A percentile compares a stretch with the other conserved stretches of the same genome.
Conservation (phyloP, 148 eudicot species). For the Agrostemma githago region DNA sequence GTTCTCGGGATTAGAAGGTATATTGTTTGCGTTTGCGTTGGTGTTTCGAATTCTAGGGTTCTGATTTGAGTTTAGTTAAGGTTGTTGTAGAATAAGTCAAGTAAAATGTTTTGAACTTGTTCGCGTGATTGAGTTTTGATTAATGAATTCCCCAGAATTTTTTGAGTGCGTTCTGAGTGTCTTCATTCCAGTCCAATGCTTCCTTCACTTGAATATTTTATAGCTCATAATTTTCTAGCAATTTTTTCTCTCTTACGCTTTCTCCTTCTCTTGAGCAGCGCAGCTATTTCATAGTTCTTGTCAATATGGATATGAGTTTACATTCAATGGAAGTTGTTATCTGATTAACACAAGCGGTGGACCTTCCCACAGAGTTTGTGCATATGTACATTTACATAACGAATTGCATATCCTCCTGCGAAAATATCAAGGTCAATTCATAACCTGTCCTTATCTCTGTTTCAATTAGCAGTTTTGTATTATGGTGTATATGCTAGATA, state of each 20-base stretch:
- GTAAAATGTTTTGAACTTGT: no score
- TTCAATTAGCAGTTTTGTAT: not conserved
- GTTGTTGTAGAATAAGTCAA: no score
- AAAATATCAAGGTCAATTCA: slow-evolving; percentile 69
- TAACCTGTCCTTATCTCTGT: slow-evolving; percentile 2
- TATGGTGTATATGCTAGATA: not conserved
- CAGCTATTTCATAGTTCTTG: slow-evolving; percentile 88
- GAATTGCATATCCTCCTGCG: slow-evolving; percentile 92
- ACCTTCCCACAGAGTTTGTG: slow-evolving; percentile 88
- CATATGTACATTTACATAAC: slow-evolving; percentile 68
- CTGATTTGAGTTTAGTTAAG: no score
- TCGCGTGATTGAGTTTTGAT: no score
- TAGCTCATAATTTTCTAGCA: not conserved
- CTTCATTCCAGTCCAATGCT: not conserved
- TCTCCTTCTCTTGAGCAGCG: slow-evolving; percentile 10
- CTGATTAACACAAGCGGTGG: slow-evolving; percentile 85
- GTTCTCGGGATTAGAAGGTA: no score
- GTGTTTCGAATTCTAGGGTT: no score
- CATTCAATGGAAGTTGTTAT: slow-evolving; percentile 99
- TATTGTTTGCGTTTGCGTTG: no score
- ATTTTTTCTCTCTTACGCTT: not conserved
- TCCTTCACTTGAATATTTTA: not conserved
- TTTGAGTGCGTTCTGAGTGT: slow-evolving; percentile 45
- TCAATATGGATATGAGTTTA: slow-evolving; percentile 97
- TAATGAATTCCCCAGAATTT: slow-evolving; percentile 89